Conservation (phyloP, 2,329 filamentous ascomycete species). For the Bisporella sp. region DNA sequence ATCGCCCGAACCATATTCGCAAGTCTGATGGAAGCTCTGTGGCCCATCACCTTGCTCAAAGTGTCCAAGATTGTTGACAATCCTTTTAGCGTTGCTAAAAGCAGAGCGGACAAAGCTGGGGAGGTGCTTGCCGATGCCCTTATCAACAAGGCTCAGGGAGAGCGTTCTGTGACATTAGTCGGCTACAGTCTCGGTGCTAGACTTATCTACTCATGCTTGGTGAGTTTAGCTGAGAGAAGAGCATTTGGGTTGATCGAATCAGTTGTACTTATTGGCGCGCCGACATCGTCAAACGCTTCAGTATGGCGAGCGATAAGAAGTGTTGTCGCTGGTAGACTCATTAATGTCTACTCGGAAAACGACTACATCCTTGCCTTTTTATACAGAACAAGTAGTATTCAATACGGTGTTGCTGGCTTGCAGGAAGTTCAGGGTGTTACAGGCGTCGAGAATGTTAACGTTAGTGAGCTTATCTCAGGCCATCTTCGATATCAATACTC, state of each 20-base stretch:
- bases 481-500: slow-evolving; percentile 66
- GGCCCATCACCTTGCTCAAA: slow-evolving; percentile 61
- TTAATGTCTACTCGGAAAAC: slow-evolving; percentile 84
- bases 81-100: slow-evolving; percentile 71
- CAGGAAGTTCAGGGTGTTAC: slow-evolving; percentile 63
- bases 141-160: slow-evolving; percentile 74
- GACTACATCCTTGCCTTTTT: slow-evolving; percentile 84
- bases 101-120: slow-evolving; percentile 74
- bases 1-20: slow-evolving; percentile 57
- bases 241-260: slow-evolving; percentile 82
- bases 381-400: slow-evolving; percentile 76
- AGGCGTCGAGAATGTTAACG: slow-evolving; percentile 55
- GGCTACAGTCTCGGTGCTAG: slow-evolving; percentile 78
- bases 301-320: slow-evolving; percentile 73
- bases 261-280: slow-evolving; percentile 75
- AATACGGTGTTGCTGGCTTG: slow-evolving; percentile 77
- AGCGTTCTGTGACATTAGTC: slow-evolving; percentile 71
- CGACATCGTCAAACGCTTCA: slow-evolving; percentile 61
- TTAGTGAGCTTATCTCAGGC: slow-evolving; percentile 57
- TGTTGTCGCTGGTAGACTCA: slow-evolving; percentile 73
- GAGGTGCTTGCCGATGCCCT: slow-evolving; percentile 74
- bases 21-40: slow-evolving; percentile 59
- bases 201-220: slow-evolving; percentile 76
- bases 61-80: slow-evolving; percentile 69
- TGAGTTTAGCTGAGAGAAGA: slow-evolving; percentile 65